phyloP scores from a whole-genome alignment of 495 filamentous ascomycete genomes.

The Podospora pseudocomata region DNA sequence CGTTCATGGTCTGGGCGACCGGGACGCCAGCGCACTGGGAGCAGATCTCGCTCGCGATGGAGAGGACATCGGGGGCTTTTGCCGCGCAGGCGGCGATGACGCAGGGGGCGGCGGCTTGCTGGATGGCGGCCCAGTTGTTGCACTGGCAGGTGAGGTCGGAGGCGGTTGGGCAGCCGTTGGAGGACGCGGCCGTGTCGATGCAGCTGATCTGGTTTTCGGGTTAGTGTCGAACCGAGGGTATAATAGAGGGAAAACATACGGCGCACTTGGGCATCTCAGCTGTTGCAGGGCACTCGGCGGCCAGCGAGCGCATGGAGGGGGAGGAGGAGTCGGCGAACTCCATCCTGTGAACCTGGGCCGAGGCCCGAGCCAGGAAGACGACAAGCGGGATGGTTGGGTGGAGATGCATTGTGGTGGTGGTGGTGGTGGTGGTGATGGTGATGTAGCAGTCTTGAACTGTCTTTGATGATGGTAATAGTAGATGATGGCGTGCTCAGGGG shows the following conservation, averaged over 20 bases:
- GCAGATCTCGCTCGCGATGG: background rate
- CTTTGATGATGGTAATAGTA: background rate
- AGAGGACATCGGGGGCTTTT: background rate
- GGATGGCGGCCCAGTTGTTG: background rate
- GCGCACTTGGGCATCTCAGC: background rate
- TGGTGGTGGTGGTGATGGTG: background rate
- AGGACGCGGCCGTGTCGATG: background rate
- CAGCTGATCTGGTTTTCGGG: background rate
- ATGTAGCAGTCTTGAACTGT: background rate
- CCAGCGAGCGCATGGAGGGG: background rate
- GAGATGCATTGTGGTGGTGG: background rate
- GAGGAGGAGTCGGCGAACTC: background rate
- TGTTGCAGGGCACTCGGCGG: background rate
- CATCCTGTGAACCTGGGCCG: background rate
- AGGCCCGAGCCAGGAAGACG: background rate
- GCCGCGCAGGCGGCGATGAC: background rate
- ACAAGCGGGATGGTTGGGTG: background rate
- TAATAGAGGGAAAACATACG: background rate
- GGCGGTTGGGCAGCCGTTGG: background rate
- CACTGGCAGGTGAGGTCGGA: background rate
- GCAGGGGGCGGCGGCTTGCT: background rate
- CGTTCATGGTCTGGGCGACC: background rate
- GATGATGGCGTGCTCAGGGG: background rate
- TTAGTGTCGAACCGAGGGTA: background rate
- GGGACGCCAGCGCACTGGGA: background rate